These are phyloP conservation scores for Pseudocercospora ulei DNA, from an alignment of 2,329 filamentous ascomycete genomes.

Conservation along the genomic window DNA sequence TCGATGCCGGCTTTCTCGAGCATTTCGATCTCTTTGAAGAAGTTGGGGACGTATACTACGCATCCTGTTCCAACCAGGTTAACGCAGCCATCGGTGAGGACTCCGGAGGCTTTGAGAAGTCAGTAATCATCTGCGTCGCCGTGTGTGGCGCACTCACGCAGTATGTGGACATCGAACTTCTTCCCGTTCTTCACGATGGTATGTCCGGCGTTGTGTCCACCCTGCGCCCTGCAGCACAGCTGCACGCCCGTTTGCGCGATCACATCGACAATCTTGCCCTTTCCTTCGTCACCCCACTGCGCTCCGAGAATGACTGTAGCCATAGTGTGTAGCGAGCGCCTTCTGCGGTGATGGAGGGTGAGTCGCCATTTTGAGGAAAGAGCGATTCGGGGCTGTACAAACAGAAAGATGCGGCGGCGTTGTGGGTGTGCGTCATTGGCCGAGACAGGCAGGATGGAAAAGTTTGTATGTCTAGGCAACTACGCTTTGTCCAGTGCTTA, in stretches of 20 bases:
- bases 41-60: conserved; percentile 58
- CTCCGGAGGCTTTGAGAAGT: conserved; percentile 49
- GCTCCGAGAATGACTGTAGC: conserved; percentile 51
- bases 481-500: no score
- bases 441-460: no score
- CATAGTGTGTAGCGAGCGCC: conserved; percentile 23
- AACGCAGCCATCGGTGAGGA: conserved; percentile 59
- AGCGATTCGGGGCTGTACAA: conserved; percentile 8
- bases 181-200: conserved; percentile 36
- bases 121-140: conserved; percentile 10
- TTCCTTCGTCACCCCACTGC: conserved; percentile 53
- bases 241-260: conserved; percentile 40
- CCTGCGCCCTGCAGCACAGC: conserved; percentile 51
- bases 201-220: conserved; percentile 53
- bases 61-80: conserved; percentile 61
- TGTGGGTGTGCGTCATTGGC: conserved; percentile 6
- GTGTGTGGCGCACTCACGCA: conserved; percentile 34
- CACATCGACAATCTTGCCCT: conserved; percentile 50
- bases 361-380: conserved; percentile 24
- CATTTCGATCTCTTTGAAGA: conserved; percentile 56
- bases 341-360: conserved; percentile 9
- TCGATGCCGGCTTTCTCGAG: conserved; percentile 53
- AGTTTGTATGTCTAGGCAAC: no score
- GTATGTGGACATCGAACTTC: conserved; percentile 50
- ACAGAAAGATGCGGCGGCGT: conserved; percentile 5